Percentiles rank a stretch among this genome's conserved stretches.
These are phyloP conservation scores for Sarocladiaceae sp. DNA, from an alignment of 2,329 filamentous ascomycete genomes.

Conservation along the genomic window DNA sequence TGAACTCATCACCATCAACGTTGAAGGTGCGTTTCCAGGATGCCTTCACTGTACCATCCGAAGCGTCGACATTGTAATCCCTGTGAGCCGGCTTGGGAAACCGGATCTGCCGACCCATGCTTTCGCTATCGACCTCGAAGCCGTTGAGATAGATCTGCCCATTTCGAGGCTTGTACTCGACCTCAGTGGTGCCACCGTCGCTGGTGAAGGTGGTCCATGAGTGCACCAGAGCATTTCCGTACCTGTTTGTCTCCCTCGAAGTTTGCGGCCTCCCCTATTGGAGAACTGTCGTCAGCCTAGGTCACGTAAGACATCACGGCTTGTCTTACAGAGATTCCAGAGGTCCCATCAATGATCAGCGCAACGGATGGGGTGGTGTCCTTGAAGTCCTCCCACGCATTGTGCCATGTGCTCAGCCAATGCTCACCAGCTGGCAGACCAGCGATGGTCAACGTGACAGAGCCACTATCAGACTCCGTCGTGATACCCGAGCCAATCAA, in stretches of 20 bases:
- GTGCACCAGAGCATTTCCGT: neutral
- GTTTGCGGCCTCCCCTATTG: neutral
- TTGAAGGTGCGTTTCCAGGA: slow-evolving; percentile 1
- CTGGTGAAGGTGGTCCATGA: neutral
- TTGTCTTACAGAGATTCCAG: neutral
- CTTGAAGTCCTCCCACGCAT: neutral
- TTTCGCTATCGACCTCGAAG: slow-evolving; percentile 2
- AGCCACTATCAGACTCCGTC: neutral
- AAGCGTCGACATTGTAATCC: neutral
- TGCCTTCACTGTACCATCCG: neutral
- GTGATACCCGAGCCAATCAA: neutral
- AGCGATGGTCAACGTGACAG: neutral
- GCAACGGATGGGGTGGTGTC: neutral
- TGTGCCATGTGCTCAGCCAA: neutral
- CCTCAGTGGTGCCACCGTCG: neutral
- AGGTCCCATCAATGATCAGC: neutral
- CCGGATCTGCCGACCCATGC: neutral
- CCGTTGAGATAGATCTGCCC: neutral
- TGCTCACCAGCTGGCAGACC: neutral
- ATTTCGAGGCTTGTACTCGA: neutral
- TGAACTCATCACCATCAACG: neutral
- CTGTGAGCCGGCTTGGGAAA: slow-evolving; percentile 1
- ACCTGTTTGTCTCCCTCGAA: neutral
- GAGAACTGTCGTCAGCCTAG: no score
- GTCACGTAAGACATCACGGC: no score